Percentiles rank a stretch among this genome's conserved stretches.
Evolutionary conservation across 345 rosid species (phyloP).

Genomic region (Eucalyptus viminalis): DNA sequence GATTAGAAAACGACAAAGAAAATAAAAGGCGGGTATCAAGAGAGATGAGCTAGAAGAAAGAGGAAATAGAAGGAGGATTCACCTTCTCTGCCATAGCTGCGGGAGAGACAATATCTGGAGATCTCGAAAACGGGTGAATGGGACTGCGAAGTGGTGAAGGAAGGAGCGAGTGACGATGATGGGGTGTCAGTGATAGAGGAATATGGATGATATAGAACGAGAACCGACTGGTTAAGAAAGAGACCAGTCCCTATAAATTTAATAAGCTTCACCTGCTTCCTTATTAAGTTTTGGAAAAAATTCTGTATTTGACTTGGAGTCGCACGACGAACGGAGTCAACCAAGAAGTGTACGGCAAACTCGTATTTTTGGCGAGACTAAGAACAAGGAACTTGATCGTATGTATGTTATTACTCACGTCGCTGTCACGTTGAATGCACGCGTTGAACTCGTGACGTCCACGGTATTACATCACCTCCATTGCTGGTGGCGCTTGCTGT

Average conservation of each 20-base stretch:
- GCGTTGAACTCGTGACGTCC: neutral
- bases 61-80: neutral
- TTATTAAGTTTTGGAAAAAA: neutral
- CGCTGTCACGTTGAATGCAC: neutral
- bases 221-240: neutral
- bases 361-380: neutral
- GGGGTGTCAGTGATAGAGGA: neutral
- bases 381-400: neutral
- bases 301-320: neutral
- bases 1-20: neutral
- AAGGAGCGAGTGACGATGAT: neutral
- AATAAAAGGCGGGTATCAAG: neutral
- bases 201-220: neutral
- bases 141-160: neutral
- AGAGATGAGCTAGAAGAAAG: neutral
- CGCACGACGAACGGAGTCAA: neutral
- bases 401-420: neutral
- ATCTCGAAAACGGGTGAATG: neutral
- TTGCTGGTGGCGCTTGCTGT: neutral
- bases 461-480: neutral
- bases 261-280: neutral
- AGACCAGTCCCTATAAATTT: neutral
- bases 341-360: neutral
- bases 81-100: conserved; percentile 15
- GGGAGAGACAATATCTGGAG: neutral